Conservation (phyloP, 768 basidiomycete species). For the Mycena vulgaris region DNA sequence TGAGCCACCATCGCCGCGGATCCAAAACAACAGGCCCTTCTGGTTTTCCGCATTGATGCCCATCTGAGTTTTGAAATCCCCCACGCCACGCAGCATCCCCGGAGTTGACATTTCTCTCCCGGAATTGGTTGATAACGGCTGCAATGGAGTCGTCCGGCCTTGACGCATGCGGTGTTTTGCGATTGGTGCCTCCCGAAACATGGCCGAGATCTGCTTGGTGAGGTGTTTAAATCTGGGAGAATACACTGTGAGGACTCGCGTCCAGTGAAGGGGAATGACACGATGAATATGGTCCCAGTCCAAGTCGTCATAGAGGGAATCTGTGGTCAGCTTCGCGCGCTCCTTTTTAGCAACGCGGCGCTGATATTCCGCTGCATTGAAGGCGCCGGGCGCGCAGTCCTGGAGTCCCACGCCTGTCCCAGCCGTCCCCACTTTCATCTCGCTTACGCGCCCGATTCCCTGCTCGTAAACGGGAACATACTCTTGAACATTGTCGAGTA, state of each 20-base stretch:
- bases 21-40: not conserved
- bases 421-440: conserved; percentile 13
- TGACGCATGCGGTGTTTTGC: not conserved
- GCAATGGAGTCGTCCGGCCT: not conserved
- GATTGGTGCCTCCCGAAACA: not conserved
- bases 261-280: not conserved
- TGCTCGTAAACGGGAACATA: conserved; percentile 18
- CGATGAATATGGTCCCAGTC: not conserved
- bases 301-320: not conserved
- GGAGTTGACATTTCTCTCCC: conserved; percentile 8
- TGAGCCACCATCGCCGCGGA: conserved; percentile 13
- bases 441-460: not conserved
- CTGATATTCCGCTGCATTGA: not conserved
- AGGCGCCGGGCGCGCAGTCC: conserved; percentile 1
- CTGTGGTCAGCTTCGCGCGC: not conserved
- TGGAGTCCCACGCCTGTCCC: not conserved
- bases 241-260: not conserved
- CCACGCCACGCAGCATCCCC: not conserved
- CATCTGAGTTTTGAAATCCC: not conserved
- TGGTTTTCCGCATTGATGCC: not conserved
- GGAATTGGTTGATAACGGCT: conserved; percentile 31
- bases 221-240: not conserved
- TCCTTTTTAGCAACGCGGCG: not conserved
- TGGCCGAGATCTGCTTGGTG: no score
- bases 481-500: conserved; percentile 40